Conservation (phyloP, 2,329 filamentous ascomycete species). For the Orbilia oligospora region DNA sequence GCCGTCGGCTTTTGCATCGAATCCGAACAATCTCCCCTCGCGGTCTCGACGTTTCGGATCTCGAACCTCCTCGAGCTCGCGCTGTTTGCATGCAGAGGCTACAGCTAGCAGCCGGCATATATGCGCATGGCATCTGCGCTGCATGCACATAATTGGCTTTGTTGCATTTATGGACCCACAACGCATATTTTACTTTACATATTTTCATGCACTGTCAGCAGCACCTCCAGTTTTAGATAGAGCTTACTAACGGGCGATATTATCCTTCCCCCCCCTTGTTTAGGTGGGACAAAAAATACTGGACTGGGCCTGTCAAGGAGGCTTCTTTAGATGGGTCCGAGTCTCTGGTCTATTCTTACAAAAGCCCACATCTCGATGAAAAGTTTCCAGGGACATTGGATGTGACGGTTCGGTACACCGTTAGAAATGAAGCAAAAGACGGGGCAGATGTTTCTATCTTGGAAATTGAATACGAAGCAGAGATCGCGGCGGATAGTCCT, state of each 20-base stretch:
- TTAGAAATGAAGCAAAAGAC: conserved; percentile 76
- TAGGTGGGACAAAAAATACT: conserved; percentile 56
- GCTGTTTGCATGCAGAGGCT: too few species aligned
- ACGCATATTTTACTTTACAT: conserved; percentile 30
- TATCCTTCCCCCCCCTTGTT: neutral
- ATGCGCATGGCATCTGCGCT: neutral
- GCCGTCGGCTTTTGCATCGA: conserved; percentile 19
- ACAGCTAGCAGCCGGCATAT: too few species aligned
- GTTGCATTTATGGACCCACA: conserved; percentile 52
- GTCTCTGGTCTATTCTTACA: conserved; percentile 62
- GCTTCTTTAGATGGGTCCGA: conserved; percentile 64
- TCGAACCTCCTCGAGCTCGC: neutral
- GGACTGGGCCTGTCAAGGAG: conserved; percentile 31
- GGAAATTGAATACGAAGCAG: conserved; percentile 89
- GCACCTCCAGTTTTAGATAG: conserved; percentile 12
- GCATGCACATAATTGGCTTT: neutral
- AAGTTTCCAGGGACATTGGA: conserved; percentile 90
- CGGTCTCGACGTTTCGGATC: neutral
- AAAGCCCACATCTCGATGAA: conserved; percentile 85
- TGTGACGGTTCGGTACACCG: conserved; percentile 82
- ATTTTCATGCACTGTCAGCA: conserved; percentile 14
- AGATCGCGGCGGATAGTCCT: conserved; percentile 72
- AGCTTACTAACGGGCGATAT: conserved; percentile 24
- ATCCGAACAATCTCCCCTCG: neutral
- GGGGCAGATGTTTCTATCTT: conserved; percentile 79